Evolutionary conservation across 1,139 yeast species (phyloP).

Genomic region (Ogataea hybrid): DNA sequence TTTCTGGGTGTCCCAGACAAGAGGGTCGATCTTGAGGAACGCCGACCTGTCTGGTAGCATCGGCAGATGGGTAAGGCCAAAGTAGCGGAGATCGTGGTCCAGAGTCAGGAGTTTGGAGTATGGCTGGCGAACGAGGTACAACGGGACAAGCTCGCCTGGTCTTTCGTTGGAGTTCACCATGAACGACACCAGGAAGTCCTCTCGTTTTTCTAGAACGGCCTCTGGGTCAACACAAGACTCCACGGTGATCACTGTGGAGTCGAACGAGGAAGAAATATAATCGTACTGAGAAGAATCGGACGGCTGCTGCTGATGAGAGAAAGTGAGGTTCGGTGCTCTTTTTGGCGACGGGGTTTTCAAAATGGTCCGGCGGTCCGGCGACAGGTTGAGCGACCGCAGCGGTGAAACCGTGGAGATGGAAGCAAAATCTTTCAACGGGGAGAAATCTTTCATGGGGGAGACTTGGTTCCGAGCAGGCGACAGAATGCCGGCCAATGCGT

Average conservation of each 20-base stretch:
- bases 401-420: constrained; percentile 6
- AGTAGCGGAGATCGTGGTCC: constrained; percentile 25
- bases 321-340: constrained; percentile 2
- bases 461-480: constrained; percentile 5
- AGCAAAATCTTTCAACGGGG: constrained; percentile 5
- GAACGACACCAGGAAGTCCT: constrained; percentile 28
- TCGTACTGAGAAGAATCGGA: constrained; percentile 24
- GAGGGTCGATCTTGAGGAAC: constrained; percentile 28
- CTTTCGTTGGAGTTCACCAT: constrained; percentile 29
- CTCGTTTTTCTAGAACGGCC: constrained; percentile 31
- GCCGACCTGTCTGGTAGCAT: constrained; percentile 62
- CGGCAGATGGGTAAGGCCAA: constrained; percentile 35
- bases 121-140: constrained; percentile 26
- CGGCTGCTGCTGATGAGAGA: constrained; percentile 13
- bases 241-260: constrained; percentile 51
- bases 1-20: constrained; percentile 32
- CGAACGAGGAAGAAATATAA: constrained; percentile 51
- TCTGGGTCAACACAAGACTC: constrained; percentile 49
- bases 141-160: constrained; percentile 25
- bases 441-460: constrained; percentile 9
- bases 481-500: background rate
- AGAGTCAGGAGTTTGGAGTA: constrained; percentile 25
- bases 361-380: constrained; percentile 5
- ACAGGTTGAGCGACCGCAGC: constrained; percentile 8
- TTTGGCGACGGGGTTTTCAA: constrained; percentile 19